Conservation (phyloP, 768 basidiomycete genomes). For the Boletus rufocinnamomeus region DNA sequence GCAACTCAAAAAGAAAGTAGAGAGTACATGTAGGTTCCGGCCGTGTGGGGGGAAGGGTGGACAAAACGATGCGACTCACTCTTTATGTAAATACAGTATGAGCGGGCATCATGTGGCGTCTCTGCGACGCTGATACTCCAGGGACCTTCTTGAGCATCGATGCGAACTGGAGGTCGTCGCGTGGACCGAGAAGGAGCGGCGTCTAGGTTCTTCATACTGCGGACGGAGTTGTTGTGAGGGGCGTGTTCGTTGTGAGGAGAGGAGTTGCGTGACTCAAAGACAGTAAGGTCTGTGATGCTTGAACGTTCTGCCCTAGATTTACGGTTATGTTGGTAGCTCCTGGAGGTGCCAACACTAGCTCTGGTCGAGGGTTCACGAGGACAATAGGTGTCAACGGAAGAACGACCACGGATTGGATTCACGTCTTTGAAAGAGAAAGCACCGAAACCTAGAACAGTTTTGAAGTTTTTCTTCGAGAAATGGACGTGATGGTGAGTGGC, state of each 20-base stretch:
- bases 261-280: conserved; percentile 40
- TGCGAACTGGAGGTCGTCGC: conserved; percentile 55
- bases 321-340: conserved; percentile 37
- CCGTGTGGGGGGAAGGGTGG: conserved; percentile 26
- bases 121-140: conserved; percentile 91
- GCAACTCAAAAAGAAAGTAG: conserved; percentile 23
- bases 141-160: conserved; percentile 76
- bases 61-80: conserved; percentile 53
- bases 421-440: conserved; percentile 40
- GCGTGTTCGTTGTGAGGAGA: conserved; percentile 37
- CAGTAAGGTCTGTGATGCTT: conserved; percentile 43
- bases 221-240: conserved; percentile 33
- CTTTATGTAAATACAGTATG: conserved; percentile 85
- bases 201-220: conserved; percentile 47
- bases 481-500: conserved; percentile 37
- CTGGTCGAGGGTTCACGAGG: conserved; percentile 37
- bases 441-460: conserved; percentile 48
- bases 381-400: conserved; percentile 31
- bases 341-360: conserved; percentile 47
- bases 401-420: conserved; percentile 31
- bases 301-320: conserved; percentile 40
- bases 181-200: conserved; percentile 42
- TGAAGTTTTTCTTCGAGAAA: conserved; percentile 48
- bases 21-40: conserved; percentile 20
- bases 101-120: conserved; percentile 68